These are phyloP conservation scores for Lipomyces orientalis DNA, from an alignment of 805 yeast species.

Conservation along the genomic window DNA sequence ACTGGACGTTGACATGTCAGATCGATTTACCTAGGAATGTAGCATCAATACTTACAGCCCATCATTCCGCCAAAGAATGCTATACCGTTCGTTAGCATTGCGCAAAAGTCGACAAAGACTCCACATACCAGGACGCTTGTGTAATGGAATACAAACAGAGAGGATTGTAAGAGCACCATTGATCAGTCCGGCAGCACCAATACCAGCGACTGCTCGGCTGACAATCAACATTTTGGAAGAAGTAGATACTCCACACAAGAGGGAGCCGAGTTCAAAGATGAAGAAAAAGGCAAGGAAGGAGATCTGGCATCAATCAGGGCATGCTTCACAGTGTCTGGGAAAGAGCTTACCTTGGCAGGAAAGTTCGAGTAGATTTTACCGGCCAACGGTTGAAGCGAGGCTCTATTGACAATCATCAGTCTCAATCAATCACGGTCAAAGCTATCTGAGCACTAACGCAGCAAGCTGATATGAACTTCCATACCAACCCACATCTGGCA, in stretches of 20 bases:
- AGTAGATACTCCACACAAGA: slow-evolving; percentile 19
- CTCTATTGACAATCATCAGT: no score
- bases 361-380: neutral
- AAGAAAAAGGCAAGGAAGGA: slow-evolving; percentile 41
- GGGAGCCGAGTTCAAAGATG: slow-evolving; percentile 48
- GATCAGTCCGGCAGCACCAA: slow-evolving; percentile 73
- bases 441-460: neutral
- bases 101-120: no score
- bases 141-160: slow-evolving; percentile 58
- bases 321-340: no score
- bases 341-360: no score
- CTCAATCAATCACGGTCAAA: no score
- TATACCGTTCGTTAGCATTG: no score
- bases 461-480: slow-evolving; percentile 11
- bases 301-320: neutral
- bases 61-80: no score
- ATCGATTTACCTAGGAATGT: neutral
- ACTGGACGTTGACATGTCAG: neutral
- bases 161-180: slow-evolving; percentile 60
- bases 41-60: no score
- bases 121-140: slow-evolving; percentile 36
- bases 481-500: slow-evolving; percentile 17
- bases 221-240: slow-evolving; percentile 65
- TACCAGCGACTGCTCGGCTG: slow-evolving; percentile 71
- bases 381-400: neutral